Percentiles rank a stretch among this genome's conserved stretches.
These are phyloP conservation scores for Trichosporon faecale DNA, from an alignment of 1,284 basidiomycete genomes.

Conservation along the genomic window DNA sequence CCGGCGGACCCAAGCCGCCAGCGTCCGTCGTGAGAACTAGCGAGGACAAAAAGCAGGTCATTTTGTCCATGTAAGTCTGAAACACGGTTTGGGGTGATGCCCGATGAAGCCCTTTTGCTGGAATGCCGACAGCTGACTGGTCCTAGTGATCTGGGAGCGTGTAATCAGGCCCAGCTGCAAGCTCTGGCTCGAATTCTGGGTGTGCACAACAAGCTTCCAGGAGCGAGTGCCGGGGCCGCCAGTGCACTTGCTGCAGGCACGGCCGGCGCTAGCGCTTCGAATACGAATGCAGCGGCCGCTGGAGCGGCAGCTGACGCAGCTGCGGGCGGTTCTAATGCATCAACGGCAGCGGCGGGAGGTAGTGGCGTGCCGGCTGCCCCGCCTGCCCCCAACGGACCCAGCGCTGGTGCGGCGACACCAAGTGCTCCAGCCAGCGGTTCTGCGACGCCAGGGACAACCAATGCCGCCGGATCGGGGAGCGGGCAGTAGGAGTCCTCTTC, in stretches of 20 bases:
- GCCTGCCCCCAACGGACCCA: not conserved
- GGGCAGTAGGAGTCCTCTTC: not conserved
- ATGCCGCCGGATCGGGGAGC: not conserved
- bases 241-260: not conserved
- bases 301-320: constrained; percentile 1
- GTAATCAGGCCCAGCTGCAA: constrained; percentile 34
- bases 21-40: constrained; percentile 33
- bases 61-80: constrained; percentile 37
- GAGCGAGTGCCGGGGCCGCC: not conserved
- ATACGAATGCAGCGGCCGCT: not conserved
- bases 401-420: not conserved
- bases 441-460: not conserved
- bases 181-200: constrained; percentile 39
- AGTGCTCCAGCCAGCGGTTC: not conserved
- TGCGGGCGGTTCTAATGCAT: not conserved
- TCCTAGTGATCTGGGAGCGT: constrained; percentile 28
- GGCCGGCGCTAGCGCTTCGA: not conserved
- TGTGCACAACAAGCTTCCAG: constrained; percentile 26
- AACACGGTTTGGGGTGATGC: not conserved
- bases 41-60: constrained; percentile 40
- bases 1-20: constrained; percentile 30
- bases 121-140: not conserved
- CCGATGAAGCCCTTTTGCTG: not conserved
- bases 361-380: not conserved
- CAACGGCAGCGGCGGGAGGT: not conserved